Percentiles rank a stretch among this genome's conserved stretches.
Conservation (phyloP, 1,284 basidiomycete species). For the Cryptococcus depauperatus region DNA sequence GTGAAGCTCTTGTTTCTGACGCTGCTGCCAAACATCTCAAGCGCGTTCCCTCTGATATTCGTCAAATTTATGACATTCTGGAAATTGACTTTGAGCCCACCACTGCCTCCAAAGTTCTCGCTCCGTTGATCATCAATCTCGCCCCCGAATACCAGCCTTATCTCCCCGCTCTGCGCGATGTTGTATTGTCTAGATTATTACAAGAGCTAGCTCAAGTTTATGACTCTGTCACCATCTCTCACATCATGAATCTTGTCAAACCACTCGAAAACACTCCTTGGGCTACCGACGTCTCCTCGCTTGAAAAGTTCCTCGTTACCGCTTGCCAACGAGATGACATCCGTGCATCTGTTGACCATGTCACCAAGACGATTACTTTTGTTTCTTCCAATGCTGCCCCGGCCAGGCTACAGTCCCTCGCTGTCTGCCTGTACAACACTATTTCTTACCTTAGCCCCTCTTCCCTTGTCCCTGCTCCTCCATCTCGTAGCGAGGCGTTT, state of each 20-base stretch:
- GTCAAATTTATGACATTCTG: slow-evolving; percentile 79
- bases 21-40: slow-evolving; percentile 82
- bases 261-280: slow-evolving; percentile 58
- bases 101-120: slow-evolving; percentile 71
- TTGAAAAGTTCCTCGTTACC: slow-evolving; percentile 88
- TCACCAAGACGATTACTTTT: slow-evolving; percentile 76
- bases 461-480: slow-evolving; percentile 16
- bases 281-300: slow-evolving; percentile 58
- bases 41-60: slow-evolving; percentile 66
- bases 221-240: slow-evolving; percentile 72
- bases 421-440: slow-evolving; percentile 63
- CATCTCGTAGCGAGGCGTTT: slow-evolving; percentile 42
- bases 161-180: slow-evolving; percentile 81
- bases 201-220: slow-evolving; percentile 92
- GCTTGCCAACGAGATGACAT: slow-evolving; percentile 85
- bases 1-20: slow-evolving; percentile 73
- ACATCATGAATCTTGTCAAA: slow-evolving; percentile 65
- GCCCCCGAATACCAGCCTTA: slow-evolving; percentile 63
- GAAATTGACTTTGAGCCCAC: slow-evolving; percentile 94
- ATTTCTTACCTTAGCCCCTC: slow-evolving; percentile 50
- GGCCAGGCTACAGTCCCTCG: slow-evolving; percentile 63
- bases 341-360: slow-evolving; percentile 82
- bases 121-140: slow-evolving; percentile 69
- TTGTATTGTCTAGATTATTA: slow-evolving; percentile 87
- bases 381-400: slow-evolving; percentile 33